phyloP scores from a whole-genome alignment of 1,284 basidiomycete genomes.

The Schizopora paradoxa region DNA sequence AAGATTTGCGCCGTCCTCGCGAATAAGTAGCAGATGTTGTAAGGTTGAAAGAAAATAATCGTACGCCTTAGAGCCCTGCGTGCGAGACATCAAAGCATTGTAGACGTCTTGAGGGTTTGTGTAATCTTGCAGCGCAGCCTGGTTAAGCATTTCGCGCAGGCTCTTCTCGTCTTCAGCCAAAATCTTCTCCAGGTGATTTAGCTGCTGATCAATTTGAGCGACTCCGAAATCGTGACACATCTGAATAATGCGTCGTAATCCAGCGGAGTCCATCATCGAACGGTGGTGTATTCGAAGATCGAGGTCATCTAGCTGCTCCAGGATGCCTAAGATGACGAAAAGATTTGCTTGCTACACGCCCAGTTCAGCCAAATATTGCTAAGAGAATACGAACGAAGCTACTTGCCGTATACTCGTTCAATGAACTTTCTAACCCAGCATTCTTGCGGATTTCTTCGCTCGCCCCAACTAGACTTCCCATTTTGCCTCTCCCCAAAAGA shows the following conservation, averaged over 20 bases:
- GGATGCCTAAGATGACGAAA: constrained; percentile 62
- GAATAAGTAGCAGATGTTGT: constrained; percentile 89
- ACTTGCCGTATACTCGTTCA: constrained; percentile 83
- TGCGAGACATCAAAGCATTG: constrained; percentile 71
- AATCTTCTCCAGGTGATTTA: constrained; percentile 60
- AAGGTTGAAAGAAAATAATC: constrained; percentile 90
- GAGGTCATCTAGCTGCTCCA: constrained; percentile 64
- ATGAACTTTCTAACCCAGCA: constrained; percentile 55
- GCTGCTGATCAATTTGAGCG: constrained; percentile 59
- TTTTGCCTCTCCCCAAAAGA: constrained; percentile 83
- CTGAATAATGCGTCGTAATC: constrained; percentile 70
- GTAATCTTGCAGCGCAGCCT: constrained; percentile 73
- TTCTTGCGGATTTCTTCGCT: constrained; percentile 81
- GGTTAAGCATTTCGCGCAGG: constrained; percentile 74
- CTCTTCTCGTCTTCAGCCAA: constrained; percentile 79
- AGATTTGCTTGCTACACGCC: constrained; percentile 57
- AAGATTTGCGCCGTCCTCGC: constrained; percentile 80
- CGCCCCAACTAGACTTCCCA: constrained; percentile 93
- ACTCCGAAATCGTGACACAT: constrained; percentile 70
- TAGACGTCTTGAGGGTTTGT: constrained; percentile 85
- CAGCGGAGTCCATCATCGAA: constrained; percentile 84
- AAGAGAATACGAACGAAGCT: constrained; percentile 12
- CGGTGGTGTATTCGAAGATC: constrained; percentile 84
- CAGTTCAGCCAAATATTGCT: neutral
- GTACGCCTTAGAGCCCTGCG: constrained; percentile 72